A percentile compares a stretch with the other conserved stretches of the same genome.
Conservation (phyloP, 257 asterid genomes). For the Nicotiana obtusifolia region DNA sequence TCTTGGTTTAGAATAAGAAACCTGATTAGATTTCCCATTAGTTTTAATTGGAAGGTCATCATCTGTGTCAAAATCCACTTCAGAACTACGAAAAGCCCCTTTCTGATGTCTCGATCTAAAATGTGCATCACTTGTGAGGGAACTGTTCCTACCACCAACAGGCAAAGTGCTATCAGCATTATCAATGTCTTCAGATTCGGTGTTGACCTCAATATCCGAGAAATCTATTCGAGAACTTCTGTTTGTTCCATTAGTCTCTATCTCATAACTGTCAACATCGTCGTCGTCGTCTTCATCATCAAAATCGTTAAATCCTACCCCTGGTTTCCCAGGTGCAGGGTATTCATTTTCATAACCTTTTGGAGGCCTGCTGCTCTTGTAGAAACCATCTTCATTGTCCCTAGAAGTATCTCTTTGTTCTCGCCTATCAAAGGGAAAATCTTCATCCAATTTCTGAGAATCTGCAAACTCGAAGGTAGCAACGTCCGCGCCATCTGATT, state of each 20-base stretch:
- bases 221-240: conserved; percentile 48
- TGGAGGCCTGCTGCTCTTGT: conserved; percentile 30
- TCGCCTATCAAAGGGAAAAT: conserved; percentile 34
- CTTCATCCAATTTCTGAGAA: conserved; percentile 47
- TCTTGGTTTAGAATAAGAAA: conserved; percentile 36
- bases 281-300: conserved; percentile 91
- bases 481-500: conserved; percentile 96
- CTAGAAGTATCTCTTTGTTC: conserved; percentile 29
- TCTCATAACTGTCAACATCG: conserved; percentile 73
- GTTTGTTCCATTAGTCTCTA: conserved; percentile 50
- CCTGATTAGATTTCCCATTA: conserved; percentile 67
- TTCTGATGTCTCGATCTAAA: conserved; percentile 30
- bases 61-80: conserved; percentile 55
- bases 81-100: conserved; percentile 34
- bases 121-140: conserved; percentile 16
- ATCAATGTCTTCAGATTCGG: conserved; percentile 58
- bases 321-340: conserved; percentile 34
- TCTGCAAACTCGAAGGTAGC: conserved; percentile 94
- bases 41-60: conserved; percentile 82
- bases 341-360: conserved; percentile 34
- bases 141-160: conserved; percentile 27
- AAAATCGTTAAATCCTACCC: conserved; percentile 79
- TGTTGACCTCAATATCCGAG: conserved; percentile 74
- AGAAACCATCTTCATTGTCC: conserved; percentile 34
- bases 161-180: conserved; percentile 24